Base-by-base conservation (phyloP, 306 rosid genomes). In the Arachis stenosperma region DNA sequence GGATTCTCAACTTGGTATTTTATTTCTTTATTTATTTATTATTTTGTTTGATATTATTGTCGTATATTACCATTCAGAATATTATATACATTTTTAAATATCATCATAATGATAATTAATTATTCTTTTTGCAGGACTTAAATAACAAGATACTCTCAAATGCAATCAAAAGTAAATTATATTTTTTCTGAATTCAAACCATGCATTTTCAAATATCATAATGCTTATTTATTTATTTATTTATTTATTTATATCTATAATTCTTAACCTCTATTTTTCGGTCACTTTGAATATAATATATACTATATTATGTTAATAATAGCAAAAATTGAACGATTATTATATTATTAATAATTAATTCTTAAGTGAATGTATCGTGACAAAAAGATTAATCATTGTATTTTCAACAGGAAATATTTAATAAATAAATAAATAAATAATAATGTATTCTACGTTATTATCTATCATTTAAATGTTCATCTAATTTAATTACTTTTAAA, bases 1-100 rank as follows among this genome's bases (percentile, higher is more conserved):
- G 91, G 70, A 54, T 86, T 48, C 70, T 80, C 3, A 84, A 82
- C 47, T 17, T 90, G 88, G 91, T 88, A 61, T 88, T 14, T 7
- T 43, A n/a, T 14, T 27, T 54, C 9, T 50, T 15, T 15, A 15
- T 15, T 15, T 15, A 15, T 15, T 15, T 15, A 15, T 33, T 33
- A 33, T 50, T 71, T 30, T 0, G 5, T 15, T 61, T 48, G 9
- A 59, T 6, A 30, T 61, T 11, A 36, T 44, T 11, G 13, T 61
- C 15, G 10, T 7, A 7, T 9, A 48, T 22, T 50, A 11, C 1
- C 3, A 47, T 37, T 64, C 22, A 36, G 5, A 7, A 5, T 33
- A 33, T 42, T 70, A 5, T 53, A 70, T 53, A 5, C 12, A 51
- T 52, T 10, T 14, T 1, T 10, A 2, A 1, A 30, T 10, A 15